A percentile compares a stretch with the other conserved stretches of the same genome.
phyloP scores from a whole-genome alignment of 2,329 filamentous ascomycete species.

The Talaromyces albobiverticillius region DNA sequence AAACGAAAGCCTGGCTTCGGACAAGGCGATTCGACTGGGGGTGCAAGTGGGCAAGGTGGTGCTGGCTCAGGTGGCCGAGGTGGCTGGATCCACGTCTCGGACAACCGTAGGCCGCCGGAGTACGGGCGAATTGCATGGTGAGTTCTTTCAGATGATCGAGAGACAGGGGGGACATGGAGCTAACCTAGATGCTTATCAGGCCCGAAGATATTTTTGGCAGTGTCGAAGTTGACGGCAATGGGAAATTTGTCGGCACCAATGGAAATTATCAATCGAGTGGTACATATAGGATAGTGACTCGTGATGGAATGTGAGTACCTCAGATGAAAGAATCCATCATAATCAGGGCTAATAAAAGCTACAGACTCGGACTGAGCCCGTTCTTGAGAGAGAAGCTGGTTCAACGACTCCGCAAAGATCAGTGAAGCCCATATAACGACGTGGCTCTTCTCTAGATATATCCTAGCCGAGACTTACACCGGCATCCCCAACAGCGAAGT shows the following conservation, averaged over 20 bases:
- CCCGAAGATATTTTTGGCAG: slow-evolving; percentile 67
- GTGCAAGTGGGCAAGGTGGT: slow-evolving; percentile 58
- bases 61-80: slow-evolving; percentile 57
- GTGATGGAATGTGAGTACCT: slow-evolving; percentile 55
- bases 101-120: slow-evolving; percentile 58
- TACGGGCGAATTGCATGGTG: slow-evolving; percentile 62
- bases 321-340: slow-evolving; percentile 17
- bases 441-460: background rate
- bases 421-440: slow-evolving; percentile 22
- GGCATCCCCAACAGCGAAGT: background rate
- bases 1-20: slow-evolving; percentile 26
- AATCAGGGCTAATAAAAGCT: slow-evolving; percentile 13
- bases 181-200: slow-evolving; percentile 23
- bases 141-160: background rate
- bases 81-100: slow-evolving; percentile 63
- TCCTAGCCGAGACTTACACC: background rate
- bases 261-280: slow-evolving; percentile 61
- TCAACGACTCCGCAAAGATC: slow-evolving; percentile 40
- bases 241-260: slow-evolving; percentile 54
- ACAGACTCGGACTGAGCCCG: slow-evolving; percentile 46
- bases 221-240: slow-evolving; percentile 58
- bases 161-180: background rate
- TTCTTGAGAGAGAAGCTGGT: slow-evolving; percentile 51
- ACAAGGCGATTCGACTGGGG: slow-evolving; percentile 50
- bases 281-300: slow-evolving; percentile 61